phyloP scores from a whole-genome alignment of 495 filamentous ascomycete genomes.

The Aspergillus diversus region DNA sequence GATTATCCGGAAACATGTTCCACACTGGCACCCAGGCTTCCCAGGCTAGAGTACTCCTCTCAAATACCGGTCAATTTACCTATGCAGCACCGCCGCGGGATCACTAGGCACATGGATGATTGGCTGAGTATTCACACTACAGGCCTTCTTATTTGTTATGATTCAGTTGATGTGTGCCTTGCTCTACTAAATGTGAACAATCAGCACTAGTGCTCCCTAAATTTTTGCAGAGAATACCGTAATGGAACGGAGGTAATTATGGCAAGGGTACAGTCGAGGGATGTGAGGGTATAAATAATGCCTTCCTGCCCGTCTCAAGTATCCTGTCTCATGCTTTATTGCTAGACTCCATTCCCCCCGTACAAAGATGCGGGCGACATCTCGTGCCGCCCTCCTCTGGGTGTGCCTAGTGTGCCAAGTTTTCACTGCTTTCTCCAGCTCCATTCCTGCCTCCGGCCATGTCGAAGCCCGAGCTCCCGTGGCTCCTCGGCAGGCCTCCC shows the following conservation, averaged over 20 bases:
- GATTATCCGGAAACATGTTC: not conserved
- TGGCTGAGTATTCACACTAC: not conserved
- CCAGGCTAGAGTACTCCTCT: too few relatives aligned
- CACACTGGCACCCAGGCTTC: not conserved
- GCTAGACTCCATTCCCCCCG: not conserved
- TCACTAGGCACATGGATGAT: not conserved
- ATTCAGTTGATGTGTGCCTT: not conserved
- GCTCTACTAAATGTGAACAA: not conserved
- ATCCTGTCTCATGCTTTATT: not conserved
- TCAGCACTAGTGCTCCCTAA: not conserved
- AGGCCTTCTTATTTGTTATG: not conserved
- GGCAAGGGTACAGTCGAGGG: not conserved
- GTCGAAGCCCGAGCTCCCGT: not conserved
- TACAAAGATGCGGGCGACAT: not conserved
- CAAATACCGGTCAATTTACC: too few relatives aligned
- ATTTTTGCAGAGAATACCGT: not conserved
- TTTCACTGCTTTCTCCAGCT: not conserved
- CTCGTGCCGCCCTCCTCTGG: not conserved
- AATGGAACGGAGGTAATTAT: not conserved
- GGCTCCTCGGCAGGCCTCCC: not conserved
- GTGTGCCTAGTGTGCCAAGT: not conserved
- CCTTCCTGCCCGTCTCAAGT: not conserved
- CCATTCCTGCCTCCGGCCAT: not conserved
- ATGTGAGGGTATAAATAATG: not conserved
- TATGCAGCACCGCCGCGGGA: not conserved